Evolutionary conservation across 805 yeast species (phyloP).

Genomic region (Saturnispora kantuleensis): DNA sequence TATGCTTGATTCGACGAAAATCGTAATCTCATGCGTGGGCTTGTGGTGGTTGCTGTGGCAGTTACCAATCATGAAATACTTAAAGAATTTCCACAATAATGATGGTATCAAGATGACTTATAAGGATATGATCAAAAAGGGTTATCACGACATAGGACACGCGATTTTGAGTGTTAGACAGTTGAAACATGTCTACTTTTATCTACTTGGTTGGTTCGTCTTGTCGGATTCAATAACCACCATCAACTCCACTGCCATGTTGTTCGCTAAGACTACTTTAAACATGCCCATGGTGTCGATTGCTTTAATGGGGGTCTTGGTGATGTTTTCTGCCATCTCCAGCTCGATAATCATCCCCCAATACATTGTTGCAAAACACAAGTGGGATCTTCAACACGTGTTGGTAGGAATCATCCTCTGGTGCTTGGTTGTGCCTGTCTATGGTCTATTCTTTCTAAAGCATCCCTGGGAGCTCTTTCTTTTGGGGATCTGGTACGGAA

Average conservation of each 20-base stretch:
- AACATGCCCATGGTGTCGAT: slow-evolving; percentile 59
- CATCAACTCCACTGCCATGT: slow-evolving; percentile 67
- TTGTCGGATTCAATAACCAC: slow-evolving; percentile 69
- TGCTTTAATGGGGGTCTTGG: slow-evolving; percentile 54
- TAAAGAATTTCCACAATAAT: slow-evolving; percentile 20
- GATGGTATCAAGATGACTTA: background rate
- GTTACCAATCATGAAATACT: slow-evolving; percentile 42
- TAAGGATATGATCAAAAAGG: slow-evolving; percentile 24
- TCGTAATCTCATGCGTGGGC: slow-evolving; percentile 57
- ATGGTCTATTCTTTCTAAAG: slow-evolving; percentile 59
- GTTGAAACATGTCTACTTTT: slow-evolving; percentile 56
- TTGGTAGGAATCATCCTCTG: slow-evolving; percentile 46
- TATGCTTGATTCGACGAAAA: slow-evolving; percentile 36
- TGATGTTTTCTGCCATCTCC: slow-evolving; percentile 55
- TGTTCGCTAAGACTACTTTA: slow-evolving; percentile 64
- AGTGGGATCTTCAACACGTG: slow-evolving; percentile 36
- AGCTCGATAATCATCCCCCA: slow-evolving; percentile 57
- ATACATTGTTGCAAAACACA: slow-evolving; percentile 27
- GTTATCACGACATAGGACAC: slow-evolving; percentile 49
- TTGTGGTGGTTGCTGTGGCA: slow-evolving; percentile 72
- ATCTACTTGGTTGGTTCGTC: slow-evolving; percentile 66
- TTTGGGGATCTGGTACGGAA: slow-evolving; percentile 66
- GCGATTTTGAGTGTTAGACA: slow-evolving; percentile 52
- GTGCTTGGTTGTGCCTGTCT: slow-evolving; percentile 59
- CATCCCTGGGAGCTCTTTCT: slow-evolving; percentile 60